A percentile compares a stretch with the other conserved stretches of the same genome.
Evolutionary conservation across 192 early-diverging fungal species (phyloP).

Genomic region (Oehlia diaphana): DNA sequence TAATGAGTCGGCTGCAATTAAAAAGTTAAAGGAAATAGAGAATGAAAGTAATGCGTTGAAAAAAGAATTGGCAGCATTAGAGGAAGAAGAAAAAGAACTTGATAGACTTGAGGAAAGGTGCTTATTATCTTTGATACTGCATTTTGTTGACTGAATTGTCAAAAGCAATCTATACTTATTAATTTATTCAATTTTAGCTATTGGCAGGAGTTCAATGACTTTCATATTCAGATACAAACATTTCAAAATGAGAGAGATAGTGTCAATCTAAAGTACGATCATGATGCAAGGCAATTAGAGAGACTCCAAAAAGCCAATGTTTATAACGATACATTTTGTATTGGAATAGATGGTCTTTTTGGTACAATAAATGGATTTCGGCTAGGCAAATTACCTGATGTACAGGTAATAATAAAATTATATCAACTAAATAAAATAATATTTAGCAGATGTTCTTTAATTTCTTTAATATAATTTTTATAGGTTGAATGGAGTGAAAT

Average conservation of each 20-base stretch:
- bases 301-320: slow-evolving; percentile 90
- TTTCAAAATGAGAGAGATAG: slow-evolving; percentile 79
- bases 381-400: slow-evolving; percentile 73
- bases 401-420: slow-evolving; percentile 49
- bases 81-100: slow-evolving; percentile 53
- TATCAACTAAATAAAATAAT: background rate
- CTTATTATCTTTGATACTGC: background rate
- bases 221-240: slow-evolving; percentile 57
- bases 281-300: slow-evolving; percentile 74
- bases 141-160: background rate
- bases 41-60: slow-evolving; percentile 45
- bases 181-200: slow-evolving; percentile 36
- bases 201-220: slow-evolving; percentile 78
- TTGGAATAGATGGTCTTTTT: slow-evolving; percentile 80
- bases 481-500: slow-evolving; percentile 95
- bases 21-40: slow-evolving; percentile 49
- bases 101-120: slow-evolving; percentile 63
- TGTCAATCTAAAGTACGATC: slow-evolving; percentile 75
- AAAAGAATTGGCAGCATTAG: slow-evolving; percentile 49
- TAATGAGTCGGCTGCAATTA: slow-evolving; percentile 45
- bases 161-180: background rate
- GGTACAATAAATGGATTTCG: slow-evolving; percentile 95
- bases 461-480: background rate
- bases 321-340: slow-evolving; percentile 93
- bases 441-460: background rate